Base-by-base conservation (phyloP, 2,329 filamentous ascomycete species). In the Colletotrichum tanaceti region DNA sequence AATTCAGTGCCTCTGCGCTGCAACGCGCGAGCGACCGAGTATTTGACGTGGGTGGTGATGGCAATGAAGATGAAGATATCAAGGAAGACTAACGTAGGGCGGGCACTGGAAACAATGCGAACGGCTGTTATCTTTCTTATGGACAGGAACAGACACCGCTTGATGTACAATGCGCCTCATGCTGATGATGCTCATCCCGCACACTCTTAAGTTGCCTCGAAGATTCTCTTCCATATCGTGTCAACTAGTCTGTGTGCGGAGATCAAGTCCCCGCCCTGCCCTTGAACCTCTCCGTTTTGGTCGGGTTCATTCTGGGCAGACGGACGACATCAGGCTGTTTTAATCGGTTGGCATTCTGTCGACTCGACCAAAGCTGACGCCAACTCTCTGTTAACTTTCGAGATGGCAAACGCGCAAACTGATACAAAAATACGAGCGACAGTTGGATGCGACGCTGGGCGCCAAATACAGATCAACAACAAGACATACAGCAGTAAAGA, bases 121-220 rank as follows among this genome's bases (percentile, higher is more conserved):
- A 63, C 52, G 64, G 47, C 43, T 59, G 57, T 71, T 63, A 49
- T 53, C 20, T 24, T 16, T 44, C 28, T n/a, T 55, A 35, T 35
- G 32, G 32, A 35, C 32, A 35, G 55, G 38, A 55, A 72, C 69
- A 71, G 60, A 62, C 57, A 32, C 32, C 52, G 55, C 43, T 71
- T 65, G 38, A 58, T 32, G 59, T 68, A 35, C 49, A 67, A 22
- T 47, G 67, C 60, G 60, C 61, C 20, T 59, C 69, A 44, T 38
- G 10, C 5, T 44, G 11, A 43, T 28, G 55, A 57, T 38, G n/a
- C 11, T 22, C n/a, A 24, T 24, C 57, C 79, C 92, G 93, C 93
- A 95, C 92, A 91, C 92, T 92, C 91, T 97, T 97, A 92, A 97
- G 94, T 96, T 97, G 93, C 88, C 93, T 94, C 87, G 87, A 89